Evolutionary conservation across 768 basidiomycete species (phyloP), one percentile per base, ranked within the genome.

Genomic region (Suillus spraguei): DNA sequence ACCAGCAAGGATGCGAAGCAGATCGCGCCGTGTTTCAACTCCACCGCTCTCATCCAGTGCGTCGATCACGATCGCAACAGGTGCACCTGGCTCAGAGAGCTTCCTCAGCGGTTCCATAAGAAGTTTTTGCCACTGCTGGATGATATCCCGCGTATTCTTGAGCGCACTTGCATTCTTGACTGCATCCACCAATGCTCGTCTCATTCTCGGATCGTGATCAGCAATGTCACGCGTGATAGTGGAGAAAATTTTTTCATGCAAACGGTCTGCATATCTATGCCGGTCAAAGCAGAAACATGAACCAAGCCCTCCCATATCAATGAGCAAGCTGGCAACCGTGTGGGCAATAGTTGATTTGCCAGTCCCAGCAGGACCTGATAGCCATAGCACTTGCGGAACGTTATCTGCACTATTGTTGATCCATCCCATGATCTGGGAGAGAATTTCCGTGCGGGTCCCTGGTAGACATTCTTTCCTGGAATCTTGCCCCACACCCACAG

Each of bases 41-140:
- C 61, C 58, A 11, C 62, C 63, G 47, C 66, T 67, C 47, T 65
- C 68, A 39, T 70, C 68, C 28, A 72, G 39, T 17, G 63, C 73
- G 41, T 75, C 74, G 22, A 72, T 70, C 39, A 75, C 63, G 16
- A 72, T 59, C 17, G 71, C 38, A 10, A 67, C 72, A 13, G 65
- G 66, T 46, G 67, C 28, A 3, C 10, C 4, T 8, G 9, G 11
- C n/a, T 64, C 58, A 4, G 53, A 61, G 35, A 66, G 24, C 17
- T 61, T 61, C 16, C 32, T 4, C 4, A 63, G 56, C 2, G 71
- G 69, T 22, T 53, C 56, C 44, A 71, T 20, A 13, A 72, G 64
- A 28, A 71, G 59, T 7, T 65, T 61, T 10, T 63, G 61, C 35
- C 71, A 67, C 54, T 71, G 69, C 13, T 49, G 41, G 17, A 9